phyloP scores from a whole-genome alignment of 2,329 filamentous ascomycete species.

The Aspergillus brasiliensis region DNA sequence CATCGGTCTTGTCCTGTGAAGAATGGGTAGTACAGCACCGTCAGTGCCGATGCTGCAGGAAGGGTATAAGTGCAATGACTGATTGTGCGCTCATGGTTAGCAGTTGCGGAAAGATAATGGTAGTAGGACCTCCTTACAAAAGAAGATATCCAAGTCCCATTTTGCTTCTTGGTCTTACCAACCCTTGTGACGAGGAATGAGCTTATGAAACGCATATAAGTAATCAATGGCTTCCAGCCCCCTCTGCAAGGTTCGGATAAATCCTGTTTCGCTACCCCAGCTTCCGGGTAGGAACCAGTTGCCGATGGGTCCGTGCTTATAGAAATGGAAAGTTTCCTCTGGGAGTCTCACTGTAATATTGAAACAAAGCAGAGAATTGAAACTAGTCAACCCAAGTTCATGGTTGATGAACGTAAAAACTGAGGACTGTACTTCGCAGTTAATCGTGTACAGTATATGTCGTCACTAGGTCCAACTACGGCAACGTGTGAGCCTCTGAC shows the following conservation, averaged over 20 bases:
- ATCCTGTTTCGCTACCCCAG: background rate
- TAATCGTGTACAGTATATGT: too few species aligned
- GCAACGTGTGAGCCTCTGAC: too few species aligned
- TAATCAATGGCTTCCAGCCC: background rate
- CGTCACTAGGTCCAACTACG: too few species aligned
- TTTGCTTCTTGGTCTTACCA: background rate
- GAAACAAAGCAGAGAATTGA: too few species aligned
- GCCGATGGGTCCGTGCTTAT: background rate
- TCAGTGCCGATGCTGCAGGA: constrained; percentile 62
- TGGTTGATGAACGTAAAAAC: too few species aligned
- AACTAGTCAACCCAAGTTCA: too few species aligned
- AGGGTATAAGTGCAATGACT: constrained; percentile 70
- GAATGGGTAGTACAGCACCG: constrained; percentile 62
- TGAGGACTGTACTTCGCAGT: too few species aligned
- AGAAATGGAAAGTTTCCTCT: background rate
- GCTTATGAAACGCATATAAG: background rate
- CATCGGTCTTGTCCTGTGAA: constrained; percentile 64
- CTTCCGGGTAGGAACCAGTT: background rate
- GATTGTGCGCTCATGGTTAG: background rate
- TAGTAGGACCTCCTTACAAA: background rate
- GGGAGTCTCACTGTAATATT: background rate
- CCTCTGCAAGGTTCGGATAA: background rate
- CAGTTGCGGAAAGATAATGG: background rate
- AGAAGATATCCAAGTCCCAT: constrained; percentile 12
- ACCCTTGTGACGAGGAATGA: too few species aligned